Evolutionary conservation across 2,329 filamentous ascomycete genomes (phyloP).

Genomic region (Berkeleyomyces rouxiae): DNA sequence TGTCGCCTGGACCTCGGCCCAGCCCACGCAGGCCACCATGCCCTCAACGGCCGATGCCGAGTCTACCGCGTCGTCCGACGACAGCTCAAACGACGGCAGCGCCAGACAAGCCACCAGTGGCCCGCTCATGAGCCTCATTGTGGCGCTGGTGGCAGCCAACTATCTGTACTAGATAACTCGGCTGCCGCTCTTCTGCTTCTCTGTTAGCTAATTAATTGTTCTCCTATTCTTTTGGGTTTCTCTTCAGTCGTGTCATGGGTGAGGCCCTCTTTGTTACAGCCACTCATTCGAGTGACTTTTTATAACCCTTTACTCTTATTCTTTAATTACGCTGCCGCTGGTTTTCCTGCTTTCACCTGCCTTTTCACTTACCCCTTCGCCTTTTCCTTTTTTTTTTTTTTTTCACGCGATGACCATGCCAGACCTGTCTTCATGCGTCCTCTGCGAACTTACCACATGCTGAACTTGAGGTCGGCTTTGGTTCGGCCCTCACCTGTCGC

Average conservation of each 20-base stretch:
- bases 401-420: background rate
- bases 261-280: background rate
- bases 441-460: background rate
- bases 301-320: background rate
- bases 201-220: conserved; percentile 14
- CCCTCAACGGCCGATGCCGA: background rate
- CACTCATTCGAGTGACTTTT: background rate
- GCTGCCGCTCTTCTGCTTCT: background rate
- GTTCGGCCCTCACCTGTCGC: conserved; percentile 7
- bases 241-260: background rate
- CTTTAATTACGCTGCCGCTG: conserved; percentile 3
- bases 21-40: conserved; percentile 1
- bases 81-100: conserved; percentile 23
- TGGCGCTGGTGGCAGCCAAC: conserved; percentile 37
- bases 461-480: conserved; percentile 15
- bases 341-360: background rate
- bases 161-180: conserved; percentile 26
- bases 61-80: background rate
- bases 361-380: too few relatives aligned
- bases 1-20: background rate
- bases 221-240: conserved; percentile 7
- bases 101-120: conserved; percentile 32
- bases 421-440: background rate
- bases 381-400: background rate
- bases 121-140: conserved; percentile 36